A percentile compares a stretch with the other conserved stretches of the same genome.
phyloP scores from a whole-genome alignment of 805 yeast genomes.

The Starmerella bombicola region DNA sequence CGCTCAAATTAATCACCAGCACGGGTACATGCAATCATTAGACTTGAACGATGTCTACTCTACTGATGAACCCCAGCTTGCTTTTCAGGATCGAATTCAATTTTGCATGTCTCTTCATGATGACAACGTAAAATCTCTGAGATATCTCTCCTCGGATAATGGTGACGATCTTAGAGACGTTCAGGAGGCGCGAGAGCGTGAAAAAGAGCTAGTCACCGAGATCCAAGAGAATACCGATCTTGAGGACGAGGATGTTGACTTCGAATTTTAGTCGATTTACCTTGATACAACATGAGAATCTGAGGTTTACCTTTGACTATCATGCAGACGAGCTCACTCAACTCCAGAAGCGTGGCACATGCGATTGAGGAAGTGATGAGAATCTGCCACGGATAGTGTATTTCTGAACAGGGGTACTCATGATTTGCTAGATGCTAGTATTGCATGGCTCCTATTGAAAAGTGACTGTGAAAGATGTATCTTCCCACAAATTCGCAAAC shows the following conservation, averaged over 20 bases:
- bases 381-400: too few species aligned
- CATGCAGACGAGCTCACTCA: too few species aligned
- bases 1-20: constrained; percentile 80
- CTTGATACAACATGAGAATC: too few species aligned
- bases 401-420: too few species aligned
- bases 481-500: too few species aligned
- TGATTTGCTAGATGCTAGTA: too few species aligned
- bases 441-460: too few species aligned
- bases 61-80: constrained; percentile 71
- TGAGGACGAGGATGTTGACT: constrained; percentile 34
- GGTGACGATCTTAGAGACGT: constrained; percentile 40
- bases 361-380: too few species aligned
- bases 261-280: constrained; percentile 25
- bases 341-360: too few species aligned
- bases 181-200: constrained; percentile 45
- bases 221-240: constrained; percentile 34
- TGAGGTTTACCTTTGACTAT: too few species aligned
- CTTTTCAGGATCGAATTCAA: constrained; percentile 84
- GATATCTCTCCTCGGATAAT: constrained; percentile 58
- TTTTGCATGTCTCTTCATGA: constrained; percentile 84
- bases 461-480: too few species aligned
- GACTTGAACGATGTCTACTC: constrained; percentile 80
- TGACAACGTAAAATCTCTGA: constrained; percentile 87
- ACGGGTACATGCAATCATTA: constrained; percentile 81
- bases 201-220: constrained; percentile 37